Percentiles rank a stretch among this genome's conserved stretches.
phyloP scores from a whole-genome alignment of 495 filamentous ascomycete genomes.

The Articulospora tetracladia region DNA sequence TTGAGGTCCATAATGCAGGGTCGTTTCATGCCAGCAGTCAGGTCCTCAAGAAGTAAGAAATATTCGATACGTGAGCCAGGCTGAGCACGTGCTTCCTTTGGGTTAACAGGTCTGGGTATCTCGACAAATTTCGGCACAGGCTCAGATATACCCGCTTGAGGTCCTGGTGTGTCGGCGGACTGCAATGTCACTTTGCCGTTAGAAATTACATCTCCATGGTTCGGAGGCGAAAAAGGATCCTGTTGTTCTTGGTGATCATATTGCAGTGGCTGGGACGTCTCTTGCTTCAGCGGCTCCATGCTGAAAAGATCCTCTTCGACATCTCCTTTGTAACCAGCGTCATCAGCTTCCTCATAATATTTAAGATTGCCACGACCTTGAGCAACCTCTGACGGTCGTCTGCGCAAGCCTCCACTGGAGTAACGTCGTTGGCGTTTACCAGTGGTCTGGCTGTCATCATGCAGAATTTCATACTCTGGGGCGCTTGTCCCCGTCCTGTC shows the following conservation, averaged over 20 bases:
- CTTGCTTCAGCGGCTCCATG: slow-evolving; percentile 72
- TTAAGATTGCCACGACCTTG: slow-evolving; percentile 66
- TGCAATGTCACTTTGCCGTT: background rate
- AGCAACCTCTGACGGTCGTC: slow-evolving; percentile 60
- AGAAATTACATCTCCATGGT: background rate
- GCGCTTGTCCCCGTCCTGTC: slow-evolving; percentile 51
- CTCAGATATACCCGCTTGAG: background rate
- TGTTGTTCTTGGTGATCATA: background rate
- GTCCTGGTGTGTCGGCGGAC: background rate
- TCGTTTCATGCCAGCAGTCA: slow-evolving; percentile 93
- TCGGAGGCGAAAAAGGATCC: background rate
- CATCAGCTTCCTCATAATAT: slow-evolving; percentile 71
- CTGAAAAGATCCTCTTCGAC: slow-evolving; percentile 69
- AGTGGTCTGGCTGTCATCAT: slow-evolving; percentile 29
- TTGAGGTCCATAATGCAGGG: slow-evolving; percentile 97
- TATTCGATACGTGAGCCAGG: slow-evolving; percentile 70
- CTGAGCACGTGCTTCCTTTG: slow-evolving; percentile 72
- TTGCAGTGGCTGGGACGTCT: slow-evolving; percentile 21
- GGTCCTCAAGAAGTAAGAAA: slow-evolving; percentile 92
- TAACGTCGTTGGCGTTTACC: slow-evolving; percentile 58
- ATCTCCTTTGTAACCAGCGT: slow-evolving; percentile 80
- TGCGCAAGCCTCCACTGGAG: slow-evolving; percentile 73
- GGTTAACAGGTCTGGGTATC: slow-evolving; percentile 58
- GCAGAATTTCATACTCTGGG: slow-evolving; percentile 47
- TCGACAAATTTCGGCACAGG: slow-evolving; percentile 25